Percentiles rank a stretch among this genome's conserved stretches.
Conservation (phyloP, 139 green algal genomes). For the Chlorella ohadii region DNA sequence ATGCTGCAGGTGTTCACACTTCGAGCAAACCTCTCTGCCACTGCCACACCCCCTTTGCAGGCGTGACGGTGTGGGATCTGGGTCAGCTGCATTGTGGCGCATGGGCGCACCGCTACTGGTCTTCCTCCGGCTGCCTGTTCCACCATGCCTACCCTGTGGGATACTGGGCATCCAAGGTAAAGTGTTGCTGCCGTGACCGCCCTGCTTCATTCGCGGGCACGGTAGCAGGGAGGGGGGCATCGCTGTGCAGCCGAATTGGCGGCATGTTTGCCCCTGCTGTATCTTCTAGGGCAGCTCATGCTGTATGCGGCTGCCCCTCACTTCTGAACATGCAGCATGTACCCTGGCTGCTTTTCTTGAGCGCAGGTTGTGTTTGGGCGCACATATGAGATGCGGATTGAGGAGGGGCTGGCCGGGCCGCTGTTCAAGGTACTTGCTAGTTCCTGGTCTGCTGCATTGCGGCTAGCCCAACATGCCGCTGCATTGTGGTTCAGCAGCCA, state of each 20-base stretch:
- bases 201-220: not conserved
- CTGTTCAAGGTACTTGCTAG: conserved; percentile 42
- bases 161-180: conserved; percentile 54
- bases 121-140: conserved; percentile 52
- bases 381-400: conserved; percentile 54
- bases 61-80: conserved; percentile 51
- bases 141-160: conserved; percentile 67
- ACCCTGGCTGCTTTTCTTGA: no score
- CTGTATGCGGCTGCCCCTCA: no score
- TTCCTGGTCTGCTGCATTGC: not conserved
- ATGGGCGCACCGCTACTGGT: conserved; percentile 62
- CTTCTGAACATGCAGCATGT: no score
- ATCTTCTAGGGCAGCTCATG: no score
- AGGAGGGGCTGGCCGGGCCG: conserved; percentile 31
- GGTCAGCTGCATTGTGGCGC: conserved; percentile 46
- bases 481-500: no score
- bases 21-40: not conserved
- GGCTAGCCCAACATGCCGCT: no score
- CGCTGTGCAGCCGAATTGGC: no score
- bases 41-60: not conserved
- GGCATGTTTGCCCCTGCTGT: no score
- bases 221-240: not conserved
- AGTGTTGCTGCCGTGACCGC: no score
- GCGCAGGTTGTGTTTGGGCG: conserved; percentile 44
- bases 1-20: no score